Percentiles rank a stretch among this genome's conserved stretches.
phyloP scores from a whole-genome alignment of 2,329 filamentous ascomycete species.

The Colletotrichum plurivorum region DNA sequence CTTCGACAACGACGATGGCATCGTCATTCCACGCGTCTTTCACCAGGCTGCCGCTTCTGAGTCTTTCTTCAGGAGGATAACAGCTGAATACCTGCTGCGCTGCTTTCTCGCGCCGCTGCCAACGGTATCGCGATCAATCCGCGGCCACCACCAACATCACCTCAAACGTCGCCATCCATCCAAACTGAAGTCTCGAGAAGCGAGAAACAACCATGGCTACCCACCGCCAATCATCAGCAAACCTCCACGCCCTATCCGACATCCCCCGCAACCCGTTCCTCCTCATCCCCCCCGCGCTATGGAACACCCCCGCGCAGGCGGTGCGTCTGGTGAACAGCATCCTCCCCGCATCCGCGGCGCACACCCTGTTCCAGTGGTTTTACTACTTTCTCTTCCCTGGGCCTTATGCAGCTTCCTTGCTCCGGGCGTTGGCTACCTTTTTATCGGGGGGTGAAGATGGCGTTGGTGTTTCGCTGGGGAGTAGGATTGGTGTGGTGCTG shows the following conservation, averaged over 20 bases:
- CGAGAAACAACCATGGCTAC: neutral
- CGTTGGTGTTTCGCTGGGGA: constrained; percentile 3
- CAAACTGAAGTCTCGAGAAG: neutral
- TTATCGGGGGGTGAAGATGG: neutral
- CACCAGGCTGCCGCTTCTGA: neutral
- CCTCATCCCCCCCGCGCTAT: neutral
- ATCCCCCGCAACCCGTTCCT: neutral
- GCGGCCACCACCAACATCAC: too few species aligned
- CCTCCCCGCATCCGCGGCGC: neutral
- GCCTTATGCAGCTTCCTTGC: neutral
- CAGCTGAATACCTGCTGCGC: too few species aligned
- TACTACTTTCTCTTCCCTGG: neutral
- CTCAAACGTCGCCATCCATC: too few species aligned
- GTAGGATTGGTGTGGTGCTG: constrained; percentile 46
- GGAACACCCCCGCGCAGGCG: neutral
- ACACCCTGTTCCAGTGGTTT: neutral
- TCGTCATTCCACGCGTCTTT: neutral
- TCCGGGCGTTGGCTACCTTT: neutral
- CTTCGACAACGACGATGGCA: rapidly evolving
- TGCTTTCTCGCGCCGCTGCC: neutral
- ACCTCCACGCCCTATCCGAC: too few species aligned
- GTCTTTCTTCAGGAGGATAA: too few species aligned
- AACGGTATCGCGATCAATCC: too few species aligned
- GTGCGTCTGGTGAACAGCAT: neutral
- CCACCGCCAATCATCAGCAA: neutral